Percentiles rank a stretch among this genome's conserved stretches.
phyloP scores from a whole-genome alignment of 805 yeast genomes.

The Candida tammaniensis region DNA sequence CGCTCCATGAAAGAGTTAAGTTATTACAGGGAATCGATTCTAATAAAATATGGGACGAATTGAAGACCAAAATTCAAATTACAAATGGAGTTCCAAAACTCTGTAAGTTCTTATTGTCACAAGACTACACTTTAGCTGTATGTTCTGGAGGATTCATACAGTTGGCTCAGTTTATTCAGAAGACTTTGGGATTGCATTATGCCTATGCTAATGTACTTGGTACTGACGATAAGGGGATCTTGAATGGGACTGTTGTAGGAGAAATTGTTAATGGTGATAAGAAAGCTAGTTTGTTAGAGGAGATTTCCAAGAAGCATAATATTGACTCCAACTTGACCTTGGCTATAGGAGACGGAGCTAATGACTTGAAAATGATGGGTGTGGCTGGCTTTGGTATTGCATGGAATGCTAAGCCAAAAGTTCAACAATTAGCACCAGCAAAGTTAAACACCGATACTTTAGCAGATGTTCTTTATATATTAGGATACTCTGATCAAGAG shows the following conservation, averaged over 20 bases:
- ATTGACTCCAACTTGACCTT: constrained; percentile 55
- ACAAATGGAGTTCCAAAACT: constrained; percentile 87
- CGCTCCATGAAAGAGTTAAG: constrained; percentile 69
- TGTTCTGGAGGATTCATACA: constrained; percentile 95
- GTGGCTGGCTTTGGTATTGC: constrained; percentile 93
- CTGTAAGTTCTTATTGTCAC: constrained; percentile 54
- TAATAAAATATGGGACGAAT: constrained; percentile 69
- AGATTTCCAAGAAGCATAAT: constrained; percentile 54
- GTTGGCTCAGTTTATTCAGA: constrained; percentile 73
- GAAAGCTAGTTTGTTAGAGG: constrained; percentile 70
- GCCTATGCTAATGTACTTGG: constrained; percentile 80
- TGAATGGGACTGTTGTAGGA: constrained; percentile 79
- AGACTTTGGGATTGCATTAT: constrained; percentile 69
- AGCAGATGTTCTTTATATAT: constrained; percentile 71
- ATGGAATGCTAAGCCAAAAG: constrained; percentile 96
- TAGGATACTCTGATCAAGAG: constrained; percentile 68
- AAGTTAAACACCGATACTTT: constrained; percentile 73
- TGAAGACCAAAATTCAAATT: constrained; percentile 63
- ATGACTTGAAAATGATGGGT: constrained; percentile 90
- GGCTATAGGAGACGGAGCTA: constrained; percentile 97
- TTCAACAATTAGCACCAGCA: constrained; percentile 79
- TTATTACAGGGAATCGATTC: constrained; percentile 82
- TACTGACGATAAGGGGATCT: constrained; percentile 40
- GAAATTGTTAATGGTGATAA: constrained; percentile 80
- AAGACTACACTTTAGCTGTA: constrained; percentile 76